These are phyloP conservation scores for Piromyces finnis DNA, from an alignment of 192 early-diverging fungal genomes.

Conservation along the genomic window DNA sequence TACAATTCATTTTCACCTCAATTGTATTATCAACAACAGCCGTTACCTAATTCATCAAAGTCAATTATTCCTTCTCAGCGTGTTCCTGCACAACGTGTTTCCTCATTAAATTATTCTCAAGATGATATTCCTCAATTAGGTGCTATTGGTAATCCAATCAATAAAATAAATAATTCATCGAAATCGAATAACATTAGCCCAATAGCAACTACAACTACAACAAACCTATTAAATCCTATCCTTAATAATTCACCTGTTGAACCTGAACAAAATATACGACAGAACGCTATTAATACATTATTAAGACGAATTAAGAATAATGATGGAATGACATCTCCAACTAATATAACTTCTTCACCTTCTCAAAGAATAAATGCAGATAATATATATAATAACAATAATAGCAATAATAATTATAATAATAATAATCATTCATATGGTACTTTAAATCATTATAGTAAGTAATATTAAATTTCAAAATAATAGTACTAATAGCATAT, in stretches of 20 bases:
- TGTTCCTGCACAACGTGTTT: not conserved
- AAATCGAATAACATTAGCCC: too few relatives aligned
- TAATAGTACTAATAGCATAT: too few relatives aligned
- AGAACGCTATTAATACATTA: not conserved
- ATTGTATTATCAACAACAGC: not conserved
- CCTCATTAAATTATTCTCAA: not conserved
- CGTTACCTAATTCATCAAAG: not conserved
- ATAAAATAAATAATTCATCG: not conserved
- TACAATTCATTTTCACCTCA: not conserved
- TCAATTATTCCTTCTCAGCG: not conserved
- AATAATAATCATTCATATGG: not conserved
- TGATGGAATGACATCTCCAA: not conserved
- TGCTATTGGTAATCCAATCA: not conserved
- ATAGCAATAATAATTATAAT: too few relatives aligned
- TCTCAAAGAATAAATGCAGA: not conserved
- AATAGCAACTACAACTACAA: too few relatives aligned
- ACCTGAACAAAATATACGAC: not conserved
- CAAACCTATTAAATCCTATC: too few relatives aligned
- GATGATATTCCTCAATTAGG: not conserved
- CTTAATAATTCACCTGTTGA: not conserved
- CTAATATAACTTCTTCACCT: not conserved
- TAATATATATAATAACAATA: not conserved
- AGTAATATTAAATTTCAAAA: not conserved
- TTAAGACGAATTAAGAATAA: not conserved
- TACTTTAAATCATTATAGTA: not conserved